Evolutionary conservation across 129 eudicot species (phyloP).

Genomic region (Ambrosia trifida): DNA sequence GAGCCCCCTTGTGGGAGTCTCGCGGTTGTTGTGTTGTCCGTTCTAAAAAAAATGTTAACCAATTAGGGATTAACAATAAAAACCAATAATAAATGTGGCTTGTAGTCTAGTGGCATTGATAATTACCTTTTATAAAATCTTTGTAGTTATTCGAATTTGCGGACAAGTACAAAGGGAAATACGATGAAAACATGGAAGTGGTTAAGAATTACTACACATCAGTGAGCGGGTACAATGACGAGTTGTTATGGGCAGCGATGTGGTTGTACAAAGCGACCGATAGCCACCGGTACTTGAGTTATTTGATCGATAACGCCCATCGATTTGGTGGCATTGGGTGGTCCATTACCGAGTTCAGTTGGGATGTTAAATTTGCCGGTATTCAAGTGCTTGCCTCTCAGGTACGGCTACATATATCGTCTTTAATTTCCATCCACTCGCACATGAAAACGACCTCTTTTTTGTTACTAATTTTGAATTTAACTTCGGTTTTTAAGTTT

Average conservation of each 20-base stretch:
- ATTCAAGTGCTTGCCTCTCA: slow-evolving; percentile 62
- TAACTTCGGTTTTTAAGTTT: neutral
- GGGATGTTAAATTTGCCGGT: slow-evolving; percentile 87
- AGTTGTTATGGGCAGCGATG: slow-evolving; percentile 53
- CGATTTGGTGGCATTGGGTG: slow-evolving; percentile 66
- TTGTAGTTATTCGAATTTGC: slow-evolving; percentile 78
- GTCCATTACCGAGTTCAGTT: slow-evolving; percentile 69
- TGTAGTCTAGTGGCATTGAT: no score
- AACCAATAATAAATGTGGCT: no score
- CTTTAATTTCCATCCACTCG: neutral
- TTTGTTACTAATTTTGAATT: neutral
- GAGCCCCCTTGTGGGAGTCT: no score
- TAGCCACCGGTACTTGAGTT: slow-evolving; percentile 46
- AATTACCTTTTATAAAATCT: neutral
- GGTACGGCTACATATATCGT: slow-evolving; percentile 37
- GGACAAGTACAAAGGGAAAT: slow-evolving; percentile 70
- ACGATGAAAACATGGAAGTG: slow-evolving; percentile 52
- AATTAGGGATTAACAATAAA: no score
- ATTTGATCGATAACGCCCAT: slow-evolving; percentile 51
- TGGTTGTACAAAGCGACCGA: slow-evolving; percentile 88
- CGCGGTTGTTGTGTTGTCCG: no score
- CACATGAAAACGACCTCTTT: neutral
- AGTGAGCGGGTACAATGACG: slow-evolving; percentile 55
- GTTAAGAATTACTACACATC: slow-evolving; percentile 68
- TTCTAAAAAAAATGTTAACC: no score